Evolutionary conservation across 2,329 filamentous ascomycete genomes (phyloP).

Genomic region (Zasmidium citrigriseum): DNA sequence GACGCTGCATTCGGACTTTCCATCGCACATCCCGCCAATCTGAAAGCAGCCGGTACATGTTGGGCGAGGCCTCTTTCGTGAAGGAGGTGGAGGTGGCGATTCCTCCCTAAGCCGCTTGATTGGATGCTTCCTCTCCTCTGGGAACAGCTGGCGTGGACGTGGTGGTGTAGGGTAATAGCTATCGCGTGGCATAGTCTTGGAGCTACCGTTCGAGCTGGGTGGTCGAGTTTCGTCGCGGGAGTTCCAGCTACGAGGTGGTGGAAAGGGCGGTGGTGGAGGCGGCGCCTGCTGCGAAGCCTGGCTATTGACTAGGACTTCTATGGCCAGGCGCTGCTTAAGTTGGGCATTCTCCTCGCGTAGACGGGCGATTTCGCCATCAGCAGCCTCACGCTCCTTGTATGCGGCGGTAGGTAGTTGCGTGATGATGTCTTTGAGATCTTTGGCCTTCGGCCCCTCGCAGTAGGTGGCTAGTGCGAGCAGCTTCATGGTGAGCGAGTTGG

Average conservation of each 20-base stretch:
- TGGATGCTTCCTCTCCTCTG: neutral
- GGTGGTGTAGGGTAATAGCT: neutral
- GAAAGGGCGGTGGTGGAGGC: neutral
- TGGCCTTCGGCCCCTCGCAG: conserved; percentile 5
- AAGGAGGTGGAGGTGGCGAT: neutral
- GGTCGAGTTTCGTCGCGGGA: neutral
- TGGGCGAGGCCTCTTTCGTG: neutral
- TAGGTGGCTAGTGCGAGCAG: conserved; percentile 8
- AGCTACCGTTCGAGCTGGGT: neutral
- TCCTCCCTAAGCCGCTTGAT: conserved; percentile 1
- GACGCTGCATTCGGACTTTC: conserved; percentile 1
- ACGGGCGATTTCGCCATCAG: conserved; percentile 4
- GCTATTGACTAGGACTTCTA: neutral
- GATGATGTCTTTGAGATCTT: conserved; percentile 3
- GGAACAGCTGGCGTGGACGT: conserved; percentile 1
- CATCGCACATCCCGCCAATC: conserved; percentile 1
- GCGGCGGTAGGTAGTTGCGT: conserved; percentile 3
- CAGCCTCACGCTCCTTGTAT: conserved; percentile 4
- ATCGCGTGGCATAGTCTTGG: neutral
- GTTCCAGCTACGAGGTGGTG: neutral
- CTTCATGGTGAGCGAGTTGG: conserved; percentile 9
- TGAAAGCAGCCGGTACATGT: conserved; percentile 10
- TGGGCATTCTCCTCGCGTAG: conserved; percentile 4
- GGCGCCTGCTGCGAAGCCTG: neutral
- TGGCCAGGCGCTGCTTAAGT: conserved; percentile 8